Base-by-base conservation (phyloP, 2,329 filamentous ascomycete genomes). In the Aspergillus pseudonomiae region DNA sequence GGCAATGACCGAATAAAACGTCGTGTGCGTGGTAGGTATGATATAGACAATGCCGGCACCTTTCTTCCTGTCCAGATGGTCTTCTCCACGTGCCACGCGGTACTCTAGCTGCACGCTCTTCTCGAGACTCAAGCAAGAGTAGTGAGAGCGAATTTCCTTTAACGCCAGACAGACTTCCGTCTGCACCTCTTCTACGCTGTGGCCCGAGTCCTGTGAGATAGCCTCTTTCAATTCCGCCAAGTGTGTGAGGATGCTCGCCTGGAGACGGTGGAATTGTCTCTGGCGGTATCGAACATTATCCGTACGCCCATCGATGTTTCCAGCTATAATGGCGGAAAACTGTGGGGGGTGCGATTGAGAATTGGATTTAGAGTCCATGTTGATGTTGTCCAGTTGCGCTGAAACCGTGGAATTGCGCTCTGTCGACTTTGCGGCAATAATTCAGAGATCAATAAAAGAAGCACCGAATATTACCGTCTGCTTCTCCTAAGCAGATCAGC, bases 1-100 rank as follows among this genome's bases (percentile, higher is more conserved):
- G 4, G 73, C 74, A 21, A 85, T 66, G 1, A 79, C 67, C 0
- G 80, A 83, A 65, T 81, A 85, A 63, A 86, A 81, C 10, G 82
- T 72, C 0, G 80, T 85, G 70, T 86, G 81, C 7, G 64, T 73
- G 11, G 76, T 74, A 1, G 84, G 83, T 56, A 82, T 78, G 57
- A 87, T 82, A 52, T 83, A 83, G 1, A 82, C 72, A 43, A 76
- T 73, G 0, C 74, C 74, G 2, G 61, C 61, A 1, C 69, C 68
- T 4, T 61, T 53, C 28, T 28, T 53, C 30, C n/a, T 21, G 19
- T 26, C 14, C 30, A 53, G 14, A 53, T 65, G 72, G 45, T 75
- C 69, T 21, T 65, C 67, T 2, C 68, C 70, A 24, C 66, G 43
- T 7, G 67, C 65, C 60, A 73, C 66, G 32, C 64, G 65, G 65